Evolutionary conservation across 768 basidiomycete species (phyloP).

Genomic region (Boletus barrowsii): DNA sequence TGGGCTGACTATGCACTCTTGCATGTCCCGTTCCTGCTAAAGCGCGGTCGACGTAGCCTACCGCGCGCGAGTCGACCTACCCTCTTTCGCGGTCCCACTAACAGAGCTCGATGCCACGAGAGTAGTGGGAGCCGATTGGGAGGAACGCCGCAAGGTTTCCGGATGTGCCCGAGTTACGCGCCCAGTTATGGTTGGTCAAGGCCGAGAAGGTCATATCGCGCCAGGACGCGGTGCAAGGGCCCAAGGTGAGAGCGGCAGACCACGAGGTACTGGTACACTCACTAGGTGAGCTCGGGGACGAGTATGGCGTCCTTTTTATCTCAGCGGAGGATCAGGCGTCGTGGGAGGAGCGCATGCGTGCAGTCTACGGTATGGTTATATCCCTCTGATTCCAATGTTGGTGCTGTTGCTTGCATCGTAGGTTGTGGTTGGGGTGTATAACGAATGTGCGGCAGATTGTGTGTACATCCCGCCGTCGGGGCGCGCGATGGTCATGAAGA

Average conservation of each 20-base stretch:
- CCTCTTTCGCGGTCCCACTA: slow-evolving; percentile 38
- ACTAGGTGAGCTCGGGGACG: slow-evolving; percentile 49
- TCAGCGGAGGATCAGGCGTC: slow-evolving; percentile 46
- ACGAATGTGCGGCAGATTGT: background rate
- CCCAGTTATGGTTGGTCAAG: slow-evolving; percentile 15
- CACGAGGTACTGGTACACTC: slow-evolving; percentile 61
- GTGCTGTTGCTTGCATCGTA: background rate
- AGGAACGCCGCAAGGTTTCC: slow-evolving; percentile 44
- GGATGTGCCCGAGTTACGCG: no score
- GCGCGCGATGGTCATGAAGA: background rate
- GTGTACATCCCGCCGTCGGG: background rate
- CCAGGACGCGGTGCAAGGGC: slow-evolving; percentile 50
- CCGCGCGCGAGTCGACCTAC: slow-evolving; percentile 25
- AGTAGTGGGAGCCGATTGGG: slow-evolving; percentile 70
- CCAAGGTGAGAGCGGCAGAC: slow-evolving; percentile 51
- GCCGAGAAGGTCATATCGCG: slow-evolving; percentile 51
- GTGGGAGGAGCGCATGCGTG: slow-evolving; percentile 62
- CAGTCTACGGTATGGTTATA: slow-evolving; percentile 48
- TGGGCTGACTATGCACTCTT: slow-evolving; percentile 74
- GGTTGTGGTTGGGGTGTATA: slow-evolving; percentile 5
- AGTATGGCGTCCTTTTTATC: slow-evolving; percentile 56
- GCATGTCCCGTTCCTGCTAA: slow-evolving; percentile 71
- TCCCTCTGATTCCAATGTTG: no score
- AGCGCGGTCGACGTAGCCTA: slow-evolving; percentile 70
- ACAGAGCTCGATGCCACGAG: slow-evolving; percentile 41